These are phyloP conservation scores for Thelonectria blattea DNA, from an alignment of 2,329 filamentous ascomycete species.

Conservation along the genomic window DNA sequence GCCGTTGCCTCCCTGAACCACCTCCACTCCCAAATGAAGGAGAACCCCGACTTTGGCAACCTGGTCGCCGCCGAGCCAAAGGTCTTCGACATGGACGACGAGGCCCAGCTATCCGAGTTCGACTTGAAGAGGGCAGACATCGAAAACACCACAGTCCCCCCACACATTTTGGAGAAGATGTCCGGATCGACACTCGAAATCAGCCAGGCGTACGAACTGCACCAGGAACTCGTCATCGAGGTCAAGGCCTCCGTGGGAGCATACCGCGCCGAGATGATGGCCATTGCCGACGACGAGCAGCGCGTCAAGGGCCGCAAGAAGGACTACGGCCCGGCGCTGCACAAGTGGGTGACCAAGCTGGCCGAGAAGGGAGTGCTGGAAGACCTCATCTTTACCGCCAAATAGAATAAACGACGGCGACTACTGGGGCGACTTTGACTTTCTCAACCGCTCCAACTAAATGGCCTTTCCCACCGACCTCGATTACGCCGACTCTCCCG, in stretches of 20 bases:
- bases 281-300: constrained; percentile 55
- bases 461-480: too few relatives aligned
- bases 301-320: constrained; percentile 62
- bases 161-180: constrained; percentile 23
- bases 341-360: constrained; percentile 72
- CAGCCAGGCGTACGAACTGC: constrained; percentile 43
- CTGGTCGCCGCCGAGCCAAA: constrained; percentile 31
- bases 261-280: constrained; percentile 56
- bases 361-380: constrained; percentile 69
- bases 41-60: constrained; percentile 27
- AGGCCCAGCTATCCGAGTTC: constrained; percentile 40
- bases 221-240: constrained; percentile 48
- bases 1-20: constrained; percentile 48
- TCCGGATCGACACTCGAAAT: constrained; percentile 15
- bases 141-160: constrained; percentile 27
- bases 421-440: too few relatives aligned
- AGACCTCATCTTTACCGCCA: constrained; percentile 42
- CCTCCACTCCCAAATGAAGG: constrained; percentile 44
- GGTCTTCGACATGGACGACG: constrained; percentile 32
- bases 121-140: constrained; percentile 38
- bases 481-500: too few relatives aligned
- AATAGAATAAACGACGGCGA: not conserved
- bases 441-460: too few relatives aligned
- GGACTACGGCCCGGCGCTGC: constrained; percentile 73
- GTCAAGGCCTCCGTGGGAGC: constrained; percentile 50